Percentiles rank a stretch among this genome's conserved stretches.
phyloP scores from a whole-genome alignment of 495 filamentous ascomycete species.

The Rhizodiscina lignyota region DNA sequence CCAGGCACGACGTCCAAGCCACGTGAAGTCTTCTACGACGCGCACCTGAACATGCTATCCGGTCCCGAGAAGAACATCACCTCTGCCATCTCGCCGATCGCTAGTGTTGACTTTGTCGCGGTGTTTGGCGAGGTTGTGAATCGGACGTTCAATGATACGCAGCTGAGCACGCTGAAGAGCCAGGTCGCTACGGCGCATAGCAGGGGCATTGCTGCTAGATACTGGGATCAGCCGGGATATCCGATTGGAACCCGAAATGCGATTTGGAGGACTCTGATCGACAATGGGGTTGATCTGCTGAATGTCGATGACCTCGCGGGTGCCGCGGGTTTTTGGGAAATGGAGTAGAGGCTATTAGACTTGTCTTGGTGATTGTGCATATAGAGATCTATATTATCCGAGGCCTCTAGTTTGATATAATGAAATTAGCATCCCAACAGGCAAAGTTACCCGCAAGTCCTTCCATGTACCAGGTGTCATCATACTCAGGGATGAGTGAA shows the following conservation, averaged over 20 bases:
- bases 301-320: conserved; percentile 25
- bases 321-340: conserved; percentile 22
- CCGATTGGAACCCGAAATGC: conserved; percentile 21
- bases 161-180: conserved; percentile 16
- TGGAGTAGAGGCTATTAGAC: too few species aligned
- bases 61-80: conserved; percentile 23
- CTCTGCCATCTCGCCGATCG: conserved; percentile 13
- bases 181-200: conserved; percentile 23
- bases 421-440: too few species aligned
- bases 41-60: conserved; percentile 31
- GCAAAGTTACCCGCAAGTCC: too few species aligned
- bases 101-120: conserved; percentile 11
- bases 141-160: conserved; percentile 16
- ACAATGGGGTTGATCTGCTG: conserved; percentile 21
- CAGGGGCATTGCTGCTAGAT: conserved; percentile 20
- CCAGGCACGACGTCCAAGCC: conserved; percentile 8
- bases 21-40: conserved; percentile 49
- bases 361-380: too few species aligned
- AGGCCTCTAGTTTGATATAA: too few species aligned
- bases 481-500: too few species aligned
- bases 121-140: conserved; percentile 22
- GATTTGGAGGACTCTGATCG: conserved; percentile 19
- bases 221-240: conserved; percentile 23
- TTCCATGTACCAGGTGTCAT: too few species aligned
- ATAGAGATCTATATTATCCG: too few species aligned